Evolutionary conservation across 1,284 basidiomycete genomes (phyloP), one percentile per base, ranked within the genome.

Genomic region (Trichosporon inkin): DNA sequence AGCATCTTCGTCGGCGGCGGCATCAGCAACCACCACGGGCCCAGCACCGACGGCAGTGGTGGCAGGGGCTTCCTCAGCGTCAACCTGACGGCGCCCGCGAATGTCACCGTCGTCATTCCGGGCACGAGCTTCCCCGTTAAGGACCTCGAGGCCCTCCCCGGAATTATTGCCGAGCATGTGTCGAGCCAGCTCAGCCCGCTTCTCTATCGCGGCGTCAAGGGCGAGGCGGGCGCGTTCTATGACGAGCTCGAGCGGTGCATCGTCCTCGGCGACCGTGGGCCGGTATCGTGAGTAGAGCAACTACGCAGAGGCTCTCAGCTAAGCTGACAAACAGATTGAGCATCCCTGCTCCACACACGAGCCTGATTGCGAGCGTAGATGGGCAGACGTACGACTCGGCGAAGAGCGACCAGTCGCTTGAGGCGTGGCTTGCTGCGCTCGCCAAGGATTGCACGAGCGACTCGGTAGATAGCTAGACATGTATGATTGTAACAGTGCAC

Each of bases 201-300:
- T 19, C 51, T 2, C 24, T 65, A 20, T 53, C 17, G 58, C 28
- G 14, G 40, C 32, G 11, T 61, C 53, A 4, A 53, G 55, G 13
- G 52, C 16, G 36, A 44, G 35, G 13, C 40, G 13, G 39, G 53
- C 14, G 44, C 69, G 11, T 71, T 69, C 61, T 62, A 66, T 14
- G 71, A 72, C 55, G 68, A 71, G 55, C 60, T 74, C 13, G 71
- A 74, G 57, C 61, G 62, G 2, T 41, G 53, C 11, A 60, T 72
- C 17, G 55, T 64, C 17, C 59, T 68, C 6, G 62, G 53, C 16
- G 37, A 38, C 4, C 24, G 61, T 2, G 68, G 68, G 4, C 51
- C 60, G 3, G 52, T 73, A 13, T 57, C 54, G 64, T 67, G 60
- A 56, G 67, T 64, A 7, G 20, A 22, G 14, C 28, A 32, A 8